Conservation (phyloP, 208 protist genomes). For the Acanthamoeba sp. region DNA sequence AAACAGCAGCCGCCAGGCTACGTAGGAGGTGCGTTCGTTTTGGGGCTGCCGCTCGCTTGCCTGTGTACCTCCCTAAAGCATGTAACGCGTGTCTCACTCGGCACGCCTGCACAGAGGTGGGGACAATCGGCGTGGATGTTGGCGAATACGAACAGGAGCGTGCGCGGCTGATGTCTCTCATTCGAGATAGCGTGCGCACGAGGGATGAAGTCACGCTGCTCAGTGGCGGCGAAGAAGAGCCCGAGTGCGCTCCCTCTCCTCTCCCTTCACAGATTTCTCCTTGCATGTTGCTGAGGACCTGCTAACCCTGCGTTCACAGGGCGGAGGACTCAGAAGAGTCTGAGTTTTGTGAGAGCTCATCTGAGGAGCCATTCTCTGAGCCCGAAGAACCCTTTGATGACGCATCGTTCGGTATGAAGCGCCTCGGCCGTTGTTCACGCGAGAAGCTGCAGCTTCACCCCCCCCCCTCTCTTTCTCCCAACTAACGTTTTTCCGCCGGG, state of each 20-base stretch:
- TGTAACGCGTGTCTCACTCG: too few relatives aligned
- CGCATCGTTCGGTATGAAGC: not conserved
- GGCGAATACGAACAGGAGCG: conserved; percentile 66
- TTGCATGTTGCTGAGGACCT: too few relatives aligned
- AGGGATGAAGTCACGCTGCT: not conserved
- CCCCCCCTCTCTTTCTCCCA: not conserved
- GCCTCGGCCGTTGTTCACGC: too few relatives aligned
- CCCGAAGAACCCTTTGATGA: not conserved
- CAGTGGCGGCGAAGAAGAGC: conserved; percentile 51
- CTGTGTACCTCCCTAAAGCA: too few relatives aligned
- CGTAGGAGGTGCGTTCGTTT: conserved; percentile 21
- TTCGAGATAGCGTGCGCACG: not conserved
- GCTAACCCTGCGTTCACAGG: not conserved
- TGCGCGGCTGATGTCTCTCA: conserved; percentile 21
- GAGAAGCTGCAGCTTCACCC: not conserved
- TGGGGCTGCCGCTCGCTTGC: not conserved
- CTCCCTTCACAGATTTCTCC: not conserved
- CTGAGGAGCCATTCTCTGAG: conserved; percentile 6
- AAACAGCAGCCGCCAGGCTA: conserved; percentile 69
- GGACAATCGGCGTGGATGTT: conserved; percentile 52
- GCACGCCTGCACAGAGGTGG: conserved; percentile 32
- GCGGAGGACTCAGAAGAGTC: conserved; percentile 61
- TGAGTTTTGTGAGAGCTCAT: conserved; percentile 23
- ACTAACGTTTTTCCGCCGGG: not conserved
- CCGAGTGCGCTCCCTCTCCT: not conserved